Evolutionary conservation across 257 asterid species (phyloP).

Genomic region (Scutellaria galericulata): DNA sequence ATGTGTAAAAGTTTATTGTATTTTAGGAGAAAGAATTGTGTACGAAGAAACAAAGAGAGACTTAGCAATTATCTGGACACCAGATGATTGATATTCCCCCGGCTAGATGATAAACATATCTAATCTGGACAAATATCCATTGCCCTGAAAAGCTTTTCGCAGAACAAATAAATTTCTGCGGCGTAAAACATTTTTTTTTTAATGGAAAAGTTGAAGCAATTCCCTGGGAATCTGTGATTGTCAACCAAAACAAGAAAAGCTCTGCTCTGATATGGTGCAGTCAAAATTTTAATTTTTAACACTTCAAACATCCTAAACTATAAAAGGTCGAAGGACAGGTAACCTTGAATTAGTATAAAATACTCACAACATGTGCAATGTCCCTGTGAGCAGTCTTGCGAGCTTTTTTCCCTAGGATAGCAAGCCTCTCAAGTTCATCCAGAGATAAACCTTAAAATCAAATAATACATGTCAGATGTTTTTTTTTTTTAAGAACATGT

Average conservation of each 20-base stretch:
- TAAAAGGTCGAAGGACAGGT: conserved; percentile 22
- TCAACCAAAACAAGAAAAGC: background rate
- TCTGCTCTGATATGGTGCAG: background rate
- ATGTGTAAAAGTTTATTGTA: background rate
- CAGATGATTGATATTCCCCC: background rate
- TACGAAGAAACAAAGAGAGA: background rate
- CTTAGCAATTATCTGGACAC: background rate
- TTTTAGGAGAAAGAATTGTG: background rate
- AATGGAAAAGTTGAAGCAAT: background rate
- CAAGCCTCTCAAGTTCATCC: conserved; percentile 80
- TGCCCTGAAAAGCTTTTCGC: background rate
- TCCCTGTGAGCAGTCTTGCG: conserved; percentile 92
- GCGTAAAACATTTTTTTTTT: background rate
- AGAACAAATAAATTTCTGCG: background rate
- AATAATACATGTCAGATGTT: conserved; percentile 11
- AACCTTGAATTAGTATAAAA: conserved; percentile 24
- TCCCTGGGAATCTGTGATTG: background rate
- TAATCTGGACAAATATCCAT: background rate
- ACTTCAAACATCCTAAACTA: conserved; percentile 4
- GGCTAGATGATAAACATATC: background rate
- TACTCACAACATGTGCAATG: conserved; percentile 90
- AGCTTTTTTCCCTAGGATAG: conserved; percentile 76
- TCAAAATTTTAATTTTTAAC: background rate
- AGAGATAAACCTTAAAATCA: conserved; percentile 65
- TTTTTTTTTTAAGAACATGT: background rate